Percentiles rank a stretch among this genome's conserved stretches.
phyloP scores from a whole-genome alignment of 2,329 filamentous ascomycete species.

The Exophiala sideris region DNA sequence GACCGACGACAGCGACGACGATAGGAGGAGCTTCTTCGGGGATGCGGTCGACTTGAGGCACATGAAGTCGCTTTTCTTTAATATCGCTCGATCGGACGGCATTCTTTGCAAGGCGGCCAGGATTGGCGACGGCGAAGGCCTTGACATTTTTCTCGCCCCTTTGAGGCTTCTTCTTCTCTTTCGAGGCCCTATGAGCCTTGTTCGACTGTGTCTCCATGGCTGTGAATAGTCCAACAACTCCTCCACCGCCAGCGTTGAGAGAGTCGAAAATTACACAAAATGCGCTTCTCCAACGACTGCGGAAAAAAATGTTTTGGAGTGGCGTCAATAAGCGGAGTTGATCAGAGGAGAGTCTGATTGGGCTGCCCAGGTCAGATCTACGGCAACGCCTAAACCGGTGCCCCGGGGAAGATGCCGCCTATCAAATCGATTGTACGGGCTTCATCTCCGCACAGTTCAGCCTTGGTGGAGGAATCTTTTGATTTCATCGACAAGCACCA shows the following conservation, averaged over 20 bases:
- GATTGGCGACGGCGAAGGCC: constrained; percentile 80
- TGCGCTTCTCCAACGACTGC: background rate
- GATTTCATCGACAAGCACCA: too few species aligned
- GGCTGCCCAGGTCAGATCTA: background rate
- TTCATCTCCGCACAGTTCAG: too few species aligned
- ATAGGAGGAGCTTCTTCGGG: constrained; percentile 93
- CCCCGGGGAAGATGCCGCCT: background rate
- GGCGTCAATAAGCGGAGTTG: background rate
- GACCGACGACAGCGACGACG: constrained; percentile 90
- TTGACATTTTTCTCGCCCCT: constrained; percentile 77
- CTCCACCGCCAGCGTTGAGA: constrained; percentile 8
- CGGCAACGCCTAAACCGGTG: background rate
- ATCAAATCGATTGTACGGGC: too few species aligned
- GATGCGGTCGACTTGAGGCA: constrained; percentile 90
- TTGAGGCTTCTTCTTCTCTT: constrained; percentile 78
- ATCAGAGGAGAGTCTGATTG: background rate
- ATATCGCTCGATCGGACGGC: constrained; percentile 56
- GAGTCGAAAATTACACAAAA: background rate
- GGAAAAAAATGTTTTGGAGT: constrained; percentile 9
- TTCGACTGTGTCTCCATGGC: constrained; percentile 78
- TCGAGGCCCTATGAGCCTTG: constrained; percentile 77
- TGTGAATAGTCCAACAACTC: constrained; percentile 6
- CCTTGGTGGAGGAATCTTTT: too few species aligned
- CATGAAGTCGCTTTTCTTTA: constrained; percentile 89
- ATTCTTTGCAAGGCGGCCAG: constrained; percentile 73